Base-by-base conservation (phyloP, 2,329 filamentous ascomycete genomes). In the Fusarium vanettenii region DNA sequence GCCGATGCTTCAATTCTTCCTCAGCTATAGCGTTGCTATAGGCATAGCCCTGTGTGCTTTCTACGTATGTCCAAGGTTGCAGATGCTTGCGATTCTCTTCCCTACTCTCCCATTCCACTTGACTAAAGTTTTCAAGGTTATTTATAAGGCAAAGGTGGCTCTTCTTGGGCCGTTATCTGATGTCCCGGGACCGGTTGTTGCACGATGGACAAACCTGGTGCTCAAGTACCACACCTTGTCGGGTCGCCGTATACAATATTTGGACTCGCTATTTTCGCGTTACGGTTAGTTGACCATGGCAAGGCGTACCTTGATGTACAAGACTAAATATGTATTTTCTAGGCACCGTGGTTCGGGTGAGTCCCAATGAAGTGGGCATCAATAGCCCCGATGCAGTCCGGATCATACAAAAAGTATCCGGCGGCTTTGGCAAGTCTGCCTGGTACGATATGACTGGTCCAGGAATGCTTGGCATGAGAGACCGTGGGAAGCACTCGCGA, bases 381-480 rank as follows among this genome's bases (percentile, higher is more conserved):
- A 66, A 66, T 2, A 25, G 39, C 5, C 64, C 59, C 0, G 27
- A 66, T 1, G 33, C 64, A 2, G 64, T 63, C 14, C 63, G 39
- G 14, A 9, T 55, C 13, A 66, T 66, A 14, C 43, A 64, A 18
- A 66, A 66, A 14, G 35, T 35, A 3, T 55, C 59, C 0, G 59
- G 64, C 10, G 64, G 64, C 2, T 66, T 66, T 0, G 25, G 1
- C 14, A 64, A 66, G 16, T 52, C 59, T 6, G 22, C 59, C 6
- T 66, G 64, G 43, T 64, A 64, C 14, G 64, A 64, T 3, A 64
- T 64, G n/a, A 66, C 59, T 8, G 64, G 64, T 0, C 59, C 64
- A 0, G 59, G 64, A 0, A 64, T 66, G 64, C 64, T 67, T 10
- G 65, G 45, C 20, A 64, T 67, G 65, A 35, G 60, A 20, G 60